A percentile compares a stretch with the other conserved stretches of the same genome.
These are phyloP conservation scores for Seiridium unicorne DNA, from an alignment of 2,329 filamentous ascomycete species.

Conservation along the genomic window DNA sequence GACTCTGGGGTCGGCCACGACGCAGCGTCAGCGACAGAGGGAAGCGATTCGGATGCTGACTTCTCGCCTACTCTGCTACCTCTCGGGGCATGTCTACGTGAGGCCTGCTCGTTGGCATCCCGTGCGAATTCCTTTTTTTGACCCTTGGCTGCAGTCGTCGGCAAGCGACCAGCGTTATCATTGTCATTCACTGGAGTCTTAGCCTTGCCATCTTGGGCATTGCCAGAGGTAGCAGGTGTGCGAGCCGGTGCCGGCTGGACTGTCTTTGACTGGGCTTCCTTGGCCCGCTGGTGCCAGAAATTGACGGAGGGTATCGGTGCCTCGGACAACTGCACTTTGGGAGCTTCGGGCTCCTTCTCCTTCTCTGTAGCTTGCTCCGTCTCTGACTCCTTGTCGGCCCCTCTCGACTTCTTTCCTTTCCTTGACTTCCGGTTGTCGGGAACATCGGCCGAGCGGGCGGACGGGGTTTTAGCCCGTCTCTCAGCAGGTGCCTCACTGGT, in stretches of 20 bases:
- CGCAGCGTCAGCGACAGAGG: constrained; percentile 71
- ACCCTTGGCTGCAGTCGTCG: constrained; percentile 32
- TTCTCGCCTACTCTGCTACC: constrained; percentile 40
- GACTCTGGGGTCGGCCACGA: constrained; percentile 91
- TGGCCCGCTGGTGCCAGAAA: constrained; percentile 72
- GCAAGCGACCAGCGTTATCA: constrained; percentile 4
- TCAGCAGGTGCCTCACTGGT: constrained; percentile 30
- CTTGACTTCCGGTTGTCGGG: constrained; percentile 61
- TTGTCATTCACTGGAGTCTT: neutral
- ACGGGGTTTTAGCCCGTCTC: constrained; percentile 53
- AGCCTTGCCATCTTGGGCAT: constrained; percentile 14
- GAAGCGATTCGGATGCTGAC: constrained; percentile 36
- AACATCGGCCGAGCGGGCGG: constrained; percentile 65
- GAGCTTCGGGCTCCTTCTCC: constrained; percentile 58
- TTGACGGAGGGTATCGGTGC: constrained; percentile 84
- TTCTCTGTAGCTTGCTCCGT: constrained; percentile 47
- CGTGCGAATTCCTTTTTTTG: constrained; percentile 44
- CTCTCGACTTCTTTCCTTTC: constrained; percentile 61
- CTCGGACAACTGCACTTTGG: constrained; percentile 69
- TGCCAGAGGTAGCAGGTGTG: constrained; percentile 7
- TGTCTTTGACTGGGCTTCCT: constrained; percentile 3
- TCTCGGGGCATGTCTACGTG: constrained; percentile 40
- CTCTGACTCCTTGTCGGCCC: constrained; percentile 52
- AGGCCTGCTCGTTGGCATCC: constrained; percentile 35
- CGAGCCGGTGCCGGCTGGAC: neutral